Percentiles rank a stretch among this genome's conserved stretches.
These are phyloP conservation scores for Trichoderma atrobrunneum DNA, from an alignment of 2,329 filamentous ascomycete genomes.

Conservation along the genomic window DNA sequence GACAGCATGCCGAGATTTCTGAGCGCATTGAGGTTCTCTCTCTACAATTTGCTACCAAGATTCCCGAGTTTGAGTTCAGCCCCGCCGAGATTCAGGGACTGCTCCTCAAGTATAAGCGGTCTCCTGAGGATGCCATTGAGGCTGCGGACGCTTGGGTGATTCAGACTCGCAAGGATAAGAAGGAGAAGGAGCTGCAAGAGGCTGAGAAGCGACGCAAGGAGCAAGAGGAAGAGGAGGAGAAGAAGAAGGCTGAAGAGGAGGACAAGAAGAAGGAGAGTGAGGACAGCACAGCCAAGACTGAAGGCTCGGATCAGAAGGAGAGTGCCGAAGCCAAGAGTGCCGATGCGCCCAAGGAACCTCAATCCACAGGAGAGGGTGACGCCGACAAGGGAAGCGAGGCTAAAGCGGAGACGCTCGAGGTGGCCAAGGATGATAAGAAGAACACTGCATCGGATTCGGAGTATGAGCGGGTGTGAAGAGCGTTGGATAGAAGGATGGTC, in stretches of 20 bases:
- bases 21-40: constrained; percentile 47
- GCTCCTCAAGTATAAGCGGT: constrained; percentile 54
- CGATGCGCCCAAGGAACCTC: constrained; percentile 3
- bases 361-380: not conserved
- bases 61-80: constrained; percentile 57
- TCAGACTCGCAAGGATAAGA: constrained; percentile 48
- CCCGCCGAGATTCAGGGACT: constrained; percentile 61
- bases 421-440: constrained; percentile 27
- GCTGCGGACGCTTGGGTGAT: constrained; percentile 49
- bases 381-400: not conserved
- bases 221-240: constrained; percentile 32
- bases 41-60: constrained; percentile 44
- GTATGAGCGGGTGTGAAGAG: constrained; percentile 28
- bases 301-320: constrained; percentile 26
- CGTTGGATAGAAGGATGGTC: not conserved
- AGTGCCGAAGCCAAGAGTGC: not conserved
- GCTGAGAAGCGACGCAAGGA: constrained; percentile 41
- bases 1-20: constrained; percentile 35
- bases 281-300: constrained; percentile 22
- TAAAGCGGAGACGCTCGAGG: constrained; percentile 18
- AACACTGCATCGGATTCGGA: constrained; percentile 33
- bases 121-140: constrained; percentile 47
- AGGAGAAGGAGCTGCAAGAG: constrained; percentile 43
- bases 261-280: constrained; percentile 31
- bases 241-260: constrained; percentile 32